Evolutionary conservation across 2,329 filamentous ascomycete species (phyloP), one percentile per base, ranked within the genome.

Genomic region (Colletotrichum theobromicola): DNA sequence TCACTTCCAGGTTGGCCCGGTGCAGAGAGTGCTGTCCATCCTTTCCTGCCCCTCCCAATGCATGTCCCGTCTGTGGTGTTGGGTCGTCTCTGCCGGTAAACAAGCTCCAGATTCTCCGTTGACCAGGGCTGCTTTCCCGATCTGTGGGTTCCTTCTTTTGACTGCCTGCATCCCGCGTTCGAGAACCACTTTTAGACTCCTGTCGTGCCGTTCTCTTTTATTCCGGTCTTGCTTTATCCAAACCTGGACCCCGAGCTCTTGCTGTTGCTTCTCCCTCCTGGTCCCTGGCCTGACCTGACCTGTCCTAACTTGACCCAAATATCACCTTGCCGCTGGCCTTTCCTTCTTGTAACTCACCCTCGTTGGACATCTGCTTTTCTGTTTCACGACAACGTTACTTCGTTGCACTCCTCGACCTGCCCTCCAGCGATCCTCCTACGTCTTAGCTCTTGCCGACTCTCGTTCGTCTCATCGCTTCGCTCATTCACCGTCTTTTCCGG

Each of bases 401-500:
- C 42, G 72, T 72, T 30, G 42, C 63, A 58, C 63, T 67, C 46
- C 57, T 57, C 50, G 57, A 28, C 15, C 50, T 62, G 28, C 28
- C 30, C 53, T 63, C 13, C 18, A n/a, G 24, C 21, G 28, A 24
- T 61, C 16, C 55, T 13, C 58, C 26, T 26, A 37, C 35, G 35
- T 28, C 24, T 34, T 67, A 46, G 21, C 35, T 35, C 12, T 53
- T 13, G 32, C 57, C 26, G n/a, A 28, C 8, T 42, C 58, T 69
- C 26, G n/a, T 30, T 46, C 35, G 26, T 50, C 35, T 30, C 58
- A 21, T 50, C 53, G 21, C n/a, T 62, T 42, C 10, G 13, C 61
- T 26, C 21, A 72, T 67, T 72, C 69, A 72, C 62, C 69, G 69
- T 67, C 53, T 72, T 58, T 71, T 71, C 35, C 28, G 15, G 35